Evolutionary conservation across 2,329 filamentous ascomycete genomes (phyloP).

Genomic region (Venturia pyrina): DNA sequence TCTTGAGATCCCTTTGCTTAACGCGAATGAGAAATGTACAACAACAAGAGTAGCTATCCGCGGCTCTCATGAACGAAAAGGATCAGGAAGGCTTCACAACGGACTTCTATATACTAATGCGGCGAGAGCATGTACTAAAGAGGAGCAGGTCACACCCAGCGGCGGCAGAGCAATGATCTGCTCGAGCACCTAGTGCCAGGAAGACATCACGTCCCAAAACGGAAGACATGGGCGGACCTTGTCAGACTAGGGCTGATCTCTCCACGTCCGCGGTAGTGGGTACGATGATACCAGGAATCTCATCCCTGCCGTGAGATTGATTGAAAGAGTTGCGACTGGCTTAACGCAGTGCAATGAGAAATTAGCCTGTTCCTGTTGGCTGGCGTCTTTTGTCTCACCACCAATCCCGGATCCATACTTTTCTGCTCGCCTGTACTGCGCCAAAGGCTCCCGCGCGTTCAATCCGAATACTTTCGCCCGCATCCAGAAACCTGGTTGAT

Average conservation of each 20-base stretch:
- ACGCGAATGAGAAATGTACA: conserved; percentile 5
- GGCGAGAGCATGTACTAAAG: background rate
- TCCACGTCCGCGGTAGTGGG: conserved; percentile 1
- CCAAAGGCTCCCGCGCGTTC: background rate
- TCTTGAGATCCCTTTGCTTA: background rate
- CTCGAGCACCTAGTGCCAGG: background rate
- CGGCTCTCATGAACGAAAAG: background rate
- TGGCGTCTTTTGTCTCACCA: background rate
- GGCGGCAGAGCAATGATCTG: conserved; percentile 4
- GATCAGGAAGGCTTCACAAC: conserved; percentile 5
- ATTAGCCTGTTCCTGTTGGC: background rate
- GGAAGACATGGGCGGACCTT: conserved; percentile 2
- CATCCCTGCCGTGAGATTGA: conserved; percentile 5
- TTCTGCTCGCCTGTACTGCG: background rate
- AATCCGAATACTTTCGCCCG: background rate
- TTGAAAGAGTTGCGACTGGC: background rate
- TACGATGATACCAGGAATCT: background rate
- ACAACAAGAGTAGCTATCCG: conserved; percentile 9
- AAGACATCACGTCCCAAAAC: background rate
- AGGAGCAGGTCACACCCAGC: conserved; percentile 3
- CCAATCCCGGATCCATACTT: background rate
- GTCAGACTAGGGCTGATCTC: conserved; percentile 8
- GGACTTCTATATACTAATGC: conserved; percentile 4
- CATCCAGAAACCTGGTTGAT: background rate
- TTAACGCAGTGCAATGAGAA: background rate